Percentiles rank a stretch among this genome's conserved stretches.
phyloP scores from a whole-genome alignment of 805 yeast genomes.

The Komagataella pastoris region DNA sequence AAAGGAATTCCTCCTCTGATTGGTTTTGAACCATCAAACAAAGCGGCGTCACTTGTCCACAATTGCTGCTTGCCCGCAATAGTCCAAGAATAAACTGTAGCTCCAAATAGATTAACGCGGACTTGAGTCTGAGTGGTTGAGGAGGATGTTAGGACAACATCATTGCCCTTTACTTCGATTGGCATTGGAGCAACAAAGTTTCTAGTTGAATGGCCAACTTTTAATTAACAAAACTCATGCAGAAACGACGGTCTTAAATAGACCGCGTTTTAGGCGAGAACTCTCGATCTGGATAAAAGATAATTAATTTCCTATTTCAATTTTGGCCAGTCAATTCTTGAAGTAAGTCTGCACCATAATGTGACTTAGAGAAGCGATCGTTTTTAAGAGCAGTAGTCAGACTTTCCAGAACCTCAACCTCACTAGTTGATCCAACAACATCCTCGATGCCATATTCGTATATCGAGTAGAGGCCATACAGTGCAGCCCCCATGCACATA shows the following conservation, averaged over 20 bases:
- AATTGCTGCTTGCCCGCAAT: slow-evolving; percentile 63
- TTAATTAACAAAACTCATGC: not conserved
- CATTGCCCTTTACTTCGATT: slow-evolving; percentile 50
- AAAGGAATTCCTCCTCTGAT: slow-evolving; percentile 97
- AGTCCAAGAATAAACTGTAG: slow-evolving; percentile 78
- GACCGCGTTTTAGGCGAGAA: not conserved
- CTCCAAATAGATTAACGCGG: slow-evolving; percentile 76
- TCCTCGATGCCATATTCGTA: slow-evolving; percentile 56
- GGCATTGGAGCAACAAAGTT: slow-evolving; percentile 29
- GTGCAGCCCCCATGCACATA: slow-evolving; percentile 38
- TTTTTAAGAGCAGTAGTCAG: not conserved
- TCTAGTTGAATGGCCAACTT: not conserved
- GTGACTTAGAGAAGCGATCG: not conserved
- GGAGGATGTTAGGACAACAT: slow-evolving; percentile 48
- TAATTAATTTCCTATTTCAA: not conserved
- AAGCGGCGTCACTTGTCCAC: slow-evolving; percentile 71
- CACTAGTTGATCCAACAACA: slow-evolving; percentile 11
- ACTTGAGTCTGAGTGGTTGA: slow-evolving; percentile 37
- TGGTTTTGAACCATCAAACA: slow-evolving; percentile 83
- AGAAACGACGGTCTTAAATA: not conserved
- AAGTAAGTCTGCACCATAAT: not conserved
- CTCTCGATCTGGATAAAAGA: not conserved
- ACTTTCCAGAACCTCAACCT: not conserved
- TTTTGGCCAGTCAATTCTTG: not conserved
- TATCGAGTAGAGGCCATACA: slow-evolving; percentile 48